Conservation (phyloP, 2,329 filamentous ascomycete species). For the Claviceps cyperi region DNA sequence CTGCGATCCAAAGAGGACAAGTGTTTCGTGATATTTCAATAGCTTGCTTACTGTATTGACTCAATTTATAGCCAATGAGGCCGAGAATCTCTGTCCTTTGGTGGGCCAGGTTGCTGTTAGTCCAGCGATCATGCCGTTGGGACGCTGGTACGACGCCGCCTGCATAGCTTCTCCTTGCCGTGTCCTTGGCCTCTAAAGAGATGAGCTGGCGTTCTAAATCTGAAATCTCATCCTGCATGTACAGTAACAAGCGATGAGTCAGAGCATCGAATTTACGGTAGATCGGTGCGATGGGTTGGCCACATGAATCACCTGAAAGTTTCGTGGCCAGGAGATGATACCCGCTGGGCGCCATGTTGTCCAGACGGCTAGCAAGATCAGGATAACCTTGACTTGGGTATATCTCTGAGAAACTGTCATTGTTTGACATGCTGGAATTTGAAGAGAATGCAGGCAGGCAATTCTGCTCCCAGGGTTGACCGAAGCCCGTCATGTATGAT, state of each 20-base stretch:
- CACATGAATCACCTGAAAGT: conserved; percentile 20
- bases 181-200: conserved; percentile 47
- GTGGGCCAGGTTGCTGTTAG: conserved; percentile 42
- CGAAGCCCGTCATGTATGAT: background rate
- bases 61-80: conserved; percentile 49
- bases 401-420: conserved; percentile 1
- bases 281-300: conserved; percentile 38
- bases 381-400: background rate
- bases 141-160: conserved; percentile 41
- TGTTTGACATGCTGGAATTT: background rate
- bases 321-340: conserved; percentile 49
- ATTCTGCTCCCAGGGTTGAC: conserved; percentile 1
- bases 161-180: conserved; percentile 28
- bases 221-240: conserved; percentile 72
- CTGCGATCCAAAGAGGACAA: background rate
- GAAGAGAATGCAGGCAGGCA: conserved; percentile 1
- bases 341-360: conserved; percentile 29
- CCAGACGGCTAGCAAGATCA: background rate
- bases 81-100: conserved; percentile 46
- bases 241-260: conserved; percentile 68
- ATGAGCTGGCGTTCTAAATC: conserved; percentile 69
- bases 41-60: conserved; percentile 46
- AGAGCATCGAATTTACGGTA: conserved; percentile 73
- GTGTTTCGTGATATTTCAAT: background rate
- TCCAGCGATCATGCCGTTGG: conserved; percentile 38